Percentiles rank a stretch among this genome's conserved stretches.
Evolutionary conservation across 2,329 filamentous ascomycete species (phyloP).

Genomic region (Fusarium sp.): DNA sequence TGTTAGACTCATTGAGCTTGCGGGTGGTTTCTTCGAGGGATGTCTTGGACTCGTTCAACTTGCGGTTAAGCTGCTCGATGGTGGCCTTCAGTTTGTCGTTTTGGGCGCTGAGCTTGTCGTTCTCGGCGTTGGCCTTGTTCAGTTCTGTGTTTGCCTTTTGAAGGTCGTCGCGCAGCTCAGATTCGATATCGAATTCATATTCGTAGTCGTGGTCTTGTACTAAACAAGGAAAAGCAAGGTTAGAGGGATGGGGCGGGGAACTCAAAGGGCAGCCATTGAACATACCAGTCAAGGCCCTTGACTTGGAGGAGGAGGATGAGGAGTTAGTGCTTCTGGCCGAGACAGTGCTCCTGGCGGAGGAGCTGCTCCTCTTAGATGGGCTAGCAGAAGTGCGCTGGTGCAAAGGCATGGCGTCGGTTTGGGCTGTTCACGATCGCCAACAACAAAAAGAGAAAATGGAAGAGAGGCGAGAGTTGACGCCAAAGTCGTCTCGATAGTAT

Average conservation of each 20-base stretch:
- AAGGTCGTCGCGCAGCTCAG: constrained; percentile 42
- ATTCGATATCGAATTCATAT: constrained; percentile 41
- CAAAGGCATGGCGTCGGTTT: constrained; percentile 44
- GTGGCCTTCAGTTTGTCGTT: constrained; percentile 45
- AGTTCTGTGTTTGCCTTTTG: constrained; percentile 45
- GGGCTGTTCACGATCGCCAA: constrained; percentile 36
- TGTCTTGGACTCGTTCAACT: constrained; percentile 44
- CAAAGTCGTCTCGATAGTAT: constrained; percentile 32
- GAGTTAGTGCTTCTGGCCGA: constrained; percentile 26
- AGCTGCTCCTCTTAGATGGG: constrained; percentile 43
- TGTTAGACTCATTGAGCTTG: constrained; percentile 31
- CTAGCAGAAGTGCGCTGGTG: constrained; percentile 45
- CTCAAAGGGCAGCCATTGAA: constrained; percentile 24
- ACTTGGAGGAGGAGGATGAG: constrained; percentile 27
- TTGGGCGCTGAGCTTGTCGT: constrained; percentile 44
- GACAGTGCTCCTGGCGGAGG: constrained; percentile 38
- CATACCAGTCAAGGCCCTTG: constrained; percentile 41
- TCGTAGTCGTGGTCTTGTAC: constrained; percentile 41
- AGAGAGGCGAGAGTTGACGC: constrained; percentile 15
- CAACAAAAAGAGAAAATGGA: constrained; percentile 31
- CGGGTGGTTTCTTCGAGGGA: constrained; percentile 30
- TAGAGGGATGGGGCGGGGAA: constrained; percentile 23
- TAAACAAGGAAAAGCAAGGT: constrained; percentile 18
- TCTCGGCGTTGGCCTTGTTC: constrained; percentile 44
- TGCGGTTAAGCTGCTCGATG: constrained; percentile 46